Evolutionary conservation across 306 rosid genomes (phyloP).

Genomic region (Rosa lucieae): DNA sequence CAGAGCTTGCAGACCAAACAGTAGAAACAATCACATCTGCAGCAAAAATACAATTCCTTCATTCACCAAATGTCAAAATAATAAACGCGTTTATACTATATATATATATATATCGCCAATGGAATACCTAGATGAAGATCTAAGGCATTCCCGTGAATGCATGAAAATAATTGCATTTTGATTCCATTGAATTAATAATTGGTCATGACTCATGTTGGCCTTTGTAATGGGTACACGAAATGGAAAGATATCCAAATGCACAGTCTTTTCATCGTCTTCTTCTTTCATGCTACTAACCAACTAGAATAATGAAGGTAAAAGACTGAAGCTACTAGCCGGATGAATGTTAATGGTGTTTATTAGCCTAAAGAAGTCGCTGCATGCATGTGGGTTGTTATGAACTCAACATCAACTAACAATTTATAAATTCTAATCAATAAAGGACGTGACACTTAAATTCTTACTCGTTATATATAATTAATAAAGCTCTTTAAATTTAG

Average conservation of each 20-base stretch:
- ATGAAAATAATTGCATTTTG: not conserved
- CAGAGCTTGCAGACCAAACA: not conserved
- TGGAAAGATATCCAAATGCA: not conserved
- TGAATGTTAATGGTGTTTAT: not conserved
- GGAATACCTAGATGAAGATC: not conserved
- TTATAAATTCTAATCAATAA: not conserved
- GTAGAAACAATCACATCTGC: not conserved
- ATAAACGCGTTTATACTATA: not conserved
- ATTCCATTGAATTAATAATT: not conserved
- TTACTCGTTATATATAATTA: fast-evolving
- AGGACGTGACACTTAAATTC: not conserved
- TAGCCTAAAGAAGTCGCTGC: not conserved
- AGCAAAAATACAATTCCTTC: not conserved
- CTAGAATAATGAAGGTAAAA: not conserved
- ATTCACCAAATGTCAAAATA: not conserved
- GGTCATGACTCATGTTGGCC: not conserved
- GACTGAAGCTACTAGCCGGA: not conserved
- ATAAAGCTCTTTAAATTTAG: fast-evolving
- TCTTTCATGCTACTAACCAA: not conserved
- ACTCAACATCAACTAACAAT: not conserved
- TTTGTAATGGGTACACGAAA: not conserved
- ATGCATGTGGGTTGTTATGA: not conserved
- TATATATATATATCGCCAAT: no score
- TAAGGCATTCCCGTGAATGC: not conserved
- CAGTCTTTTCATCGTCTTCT: not conserved